Conservation (phyloP, 495 filamentous ascomycete genomes). For the Neurospora cerealis region DNA sequence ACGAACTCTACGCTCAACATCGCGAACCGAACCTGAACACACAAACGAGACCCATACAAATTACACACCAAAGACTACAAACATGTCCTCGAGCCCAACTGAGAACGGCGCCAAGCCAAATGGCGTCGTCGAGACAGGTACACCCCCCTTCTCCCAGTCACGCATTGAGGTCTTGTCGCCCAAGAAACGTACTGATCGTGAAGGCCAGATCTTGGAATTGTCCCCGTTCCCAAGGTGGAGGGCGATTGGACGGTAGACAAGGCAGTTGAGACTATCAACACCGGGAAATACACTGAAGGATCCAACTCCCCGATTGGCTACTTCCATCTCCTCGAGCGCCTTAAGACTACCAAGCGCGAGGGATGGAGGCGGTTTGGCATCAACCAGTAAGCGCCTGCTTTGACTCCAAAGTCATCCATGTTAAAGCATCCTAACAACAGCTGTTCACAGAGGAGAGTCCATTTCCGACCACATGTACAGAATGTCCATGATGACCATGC, state of each 20-base stretch:
- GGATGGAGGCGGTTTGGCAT: slow-evolving; percentile 90
- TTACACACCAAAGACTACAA: neutral
- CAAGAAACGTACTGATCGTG: neutral
- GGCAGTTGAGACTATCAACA: slow-evolving; percentile 32
- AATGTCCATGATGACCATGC: slow-evolving; percentile 93
- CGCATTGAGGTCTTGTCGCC: neutral
- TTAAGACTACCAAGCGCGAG: slow-evolving; percentile 93
- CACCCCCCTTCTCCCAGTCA: neutral
- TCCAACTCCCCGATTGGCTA: slow-evolving; percentile 73
- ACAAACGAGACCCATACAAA: neutral
- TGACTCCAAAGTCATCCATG: neutral
- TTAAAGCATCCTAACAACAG: slow-evolving; percentile 2
- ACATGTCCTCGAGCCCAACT: neutral
- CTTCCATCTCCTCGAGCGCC: slow-evolving; percentile 82
- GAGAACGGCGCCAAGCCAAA: neutral
- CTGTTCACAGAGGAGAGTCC: slow-evolving; percentile 50
- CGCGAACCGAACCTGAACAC: neutral
- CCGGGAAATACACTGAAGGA: slow-evolving; percentile 42
- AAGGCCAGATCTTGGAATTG: slow-evolving; percentile 14
- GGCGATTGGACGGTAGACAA: slow-evolving; percentile 42
- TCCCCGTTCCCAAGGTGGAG: slow-evolving; percentile 23
- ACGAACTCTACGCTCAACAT: neutral
- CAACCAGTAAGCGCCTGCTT: slow-evolving; percentile 30
- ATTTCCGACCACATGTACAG: slow-evolving; percentile 99
- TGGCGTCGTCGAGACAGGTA: neutral